Percentiles rank a stretch among this genome's conserved stretches.
These are phyloP conservation scores for Linum usitatissimum DNA, from an alignment of 345 rosid genomes.

Conservation along the genomic window DNA sequence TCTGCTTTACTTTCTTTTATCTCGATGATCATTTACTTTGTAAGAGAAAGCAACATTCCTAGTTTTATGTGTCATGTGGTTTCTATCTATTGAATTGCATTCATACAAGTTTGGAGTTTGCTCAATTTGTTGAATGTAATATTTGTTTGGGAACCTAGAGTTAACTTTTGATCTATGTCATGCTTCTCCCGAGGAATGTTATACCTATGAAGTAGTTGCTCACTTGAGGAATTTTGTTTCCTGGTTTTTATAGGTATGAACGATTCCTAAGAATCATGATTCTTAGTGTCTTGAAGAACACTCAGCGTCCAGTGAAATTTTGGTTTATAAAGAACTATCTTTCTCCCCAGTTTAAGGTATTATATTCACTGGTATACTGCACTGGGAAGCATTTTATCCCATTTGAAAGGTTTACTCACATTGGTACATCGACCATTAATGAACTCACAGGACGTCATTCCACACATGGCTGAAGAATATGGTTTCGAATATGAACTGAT, in stretches of 20 bases:
- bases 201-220: background rate
- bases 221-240: background rate
- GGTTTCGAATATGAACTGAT: slow-evolving; percentile 84
- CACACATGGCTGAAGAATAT: slow-evolving; percentile 87
- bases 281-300: slow-evolving; percentile 86
- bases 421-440: slow-evolving; percentile 8
- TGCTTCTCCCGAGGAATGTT: too few relatives aligned
- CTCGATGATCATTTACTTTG: background rate
- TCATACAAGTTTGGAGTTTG: background rate
- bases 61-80: background rate
- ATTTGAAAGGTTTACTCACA: slow-evolving; percentile 5
- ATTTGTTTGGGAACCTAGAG: background rate
- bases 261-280: slow-evolving; percentile 97
- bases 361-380: slow-evolving; percentile 5
- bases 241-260: slow-evolving; percentile 59
- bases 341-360: slow-evolving; percentile 96
- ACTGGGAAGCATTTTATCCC: background rate
- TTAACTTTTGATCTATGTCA: too few relatives aligned
- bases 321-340: slow-evolving; percentile 99
- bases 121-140: background rate
- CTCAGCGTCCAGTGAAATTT: slow-evolving; percentile 83
- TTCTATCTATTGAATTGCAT: background rate
- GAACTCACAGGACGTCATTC: slow-evolving; percentile 77
- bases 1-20: background rate
- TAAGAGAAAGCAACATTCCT: background rate